phyloP scores from a whole-genome alignment of 345 rosid species.

The Linum lewisii region DNA sequence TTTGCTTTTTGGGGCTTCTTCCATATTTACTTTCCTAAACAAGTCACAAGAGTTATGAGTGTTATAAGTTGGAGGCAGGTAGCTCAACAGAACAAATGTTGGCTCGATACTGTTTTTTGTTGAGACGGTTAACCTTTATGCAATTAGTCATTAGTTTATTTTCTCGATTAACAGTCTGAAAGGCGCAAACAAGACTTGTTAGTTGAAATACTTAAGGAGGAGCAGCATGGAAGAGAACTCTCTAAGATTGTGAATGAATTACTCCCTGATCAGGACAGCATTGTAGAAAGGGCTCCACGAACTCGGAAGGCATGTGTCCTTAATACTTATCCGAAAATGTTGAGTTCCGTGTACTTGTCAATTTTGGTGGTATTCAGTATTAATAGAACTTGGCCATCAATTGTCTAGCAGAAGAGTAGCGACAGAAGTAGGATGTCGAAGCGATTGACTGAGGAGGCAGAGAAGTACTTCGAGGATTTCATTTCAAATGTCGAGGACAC shows the following conservation, averaged over 20 bases:
- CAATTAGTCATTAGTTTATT: conserved; percentile 9
- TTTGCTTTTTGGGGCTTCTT: no score
- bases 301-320: conserved; percentile 41
- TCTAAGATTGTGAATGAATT: conserved; percentile 52
- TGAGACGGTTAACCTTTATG: neutral
- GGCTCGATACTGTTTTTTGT: neutral
- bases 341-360: conserved; percentile 6
- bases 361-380: conserved; percentile 3
- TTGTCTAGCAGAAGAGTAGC: conserved; percentile 47
- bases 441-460: conserved; percentile 80
- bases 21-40: neutral
- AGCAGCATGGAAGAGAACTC: conserved; percentile 53
- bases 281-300: conserved; percentile 31
- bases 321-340: neutral
- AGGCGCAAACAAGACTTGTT: conserved; percentile 61
- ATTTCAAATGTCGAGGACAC: conserved; percentile 85
- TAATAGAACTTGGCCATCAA: neutral
- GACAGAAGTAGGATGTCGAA: conserved; percentile 66
- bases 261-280: conserved; percentile 35
- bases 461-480: conserved; percentile 78
- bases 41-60: no score
- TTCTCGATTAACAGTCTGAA: conserved; percentile 52
- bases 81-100: no score
- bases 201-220: conserved; percentile 59
- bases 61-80: no score